Evolutionary conservation across 73 alveolate genomes (phyloP).

Genomic region (Stentor roeselii): DNA sequence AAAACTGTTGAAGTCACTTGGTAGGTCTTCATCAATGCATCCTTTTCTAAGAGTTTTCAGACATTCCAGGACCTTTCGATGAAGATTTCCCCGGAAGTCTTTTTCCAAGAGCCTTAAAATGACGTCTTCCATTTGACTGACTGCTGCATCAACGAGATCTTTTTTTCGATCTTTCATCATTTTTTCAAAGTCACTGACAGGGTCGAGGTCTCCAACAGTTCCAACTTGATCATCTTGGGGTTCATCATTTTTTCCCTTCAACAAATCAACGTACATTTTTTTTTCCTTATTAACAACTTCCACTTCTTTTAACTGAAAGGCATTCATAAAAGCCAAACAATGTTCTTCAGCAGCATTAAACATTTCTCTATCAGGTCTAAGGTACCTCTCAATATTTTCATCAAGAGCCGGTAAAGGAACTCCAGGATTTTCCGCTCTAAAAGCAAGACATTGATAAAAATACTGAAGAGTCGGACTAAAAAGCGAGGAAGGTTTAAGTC

Average conservation of each 20-base stretch:
- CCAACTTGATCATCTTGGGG: conserved; percentile 24
- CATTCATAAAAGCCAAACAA: conserved; percentile 60
- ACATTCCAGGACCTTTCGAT: conserved; percentile 90
- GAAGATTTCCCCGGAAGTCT: conserved; percentile 77
- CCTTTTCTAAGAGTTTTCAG: conserved; percentile 84
- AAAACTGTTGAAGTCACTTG: conserved; percentile 74
- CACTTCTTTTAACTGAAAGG: conserved; percentile 78
- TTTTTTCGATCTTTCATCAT: conserved; percentile 89
- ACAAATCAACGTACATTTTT: conserved; percentile 62
- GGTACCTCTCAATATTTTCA: conserved; percentile 67
- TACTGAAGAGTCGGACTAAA: conserved; percentile 91
- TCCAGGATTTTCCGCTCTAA: conserved; percentile 71
- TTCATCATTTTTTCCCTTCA: conserved; percentile 63
- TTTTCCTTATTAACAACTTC: conserved; percentile 63
- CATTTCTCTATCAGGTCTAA: conserved; percentile 77
- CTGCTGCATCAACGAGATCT: conserved; percentile 89
- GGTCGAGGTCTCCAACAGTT: conserved; percentile 72
- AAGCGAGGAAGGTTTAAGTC: conserved; percentile 66
- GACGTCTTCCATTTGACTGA: conserved; percentile 76
- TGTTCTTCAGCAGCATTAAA: conserved; percentile 63
- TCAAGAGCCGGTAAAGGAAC: conserved; percentile 80
- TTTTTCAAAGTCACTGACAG: conserved; percentile 91
- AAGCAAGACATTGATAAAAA: conserved; percentile 78
- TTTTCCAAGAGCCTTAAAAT: conserved; percentile 59
- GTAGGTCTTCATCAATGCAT: conserved; percentile 88